These are phyloP conservation scores for Piloderma croceum DNA, from an alignment of 768 basidiomycete genomes.

Conservation along the genomic window DNA sequence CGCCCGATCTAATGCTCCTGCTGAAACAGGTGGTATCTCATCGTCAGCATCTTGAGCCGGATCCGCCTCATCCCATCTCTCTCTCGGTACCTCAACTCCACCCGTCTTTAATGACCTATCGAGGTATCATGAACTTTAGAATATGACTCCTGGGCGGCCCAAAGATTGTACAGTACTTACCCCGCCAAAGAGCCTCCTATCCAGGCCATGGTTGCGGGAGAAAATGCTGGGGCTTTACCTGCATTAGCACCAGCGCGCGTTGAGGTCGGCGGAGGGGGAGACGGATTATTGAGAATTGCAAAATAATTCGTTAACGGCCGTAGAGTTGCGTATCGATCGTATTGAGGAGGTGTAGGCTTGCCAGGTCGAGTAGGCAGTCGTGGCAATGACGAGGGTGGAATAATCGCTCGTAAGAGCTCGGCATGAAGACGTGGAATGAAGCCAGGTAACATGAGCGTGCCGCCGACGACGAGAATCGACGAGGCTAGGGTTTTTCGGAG, in stretches of 20 bases:
- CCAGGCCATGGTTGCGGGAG: slow-evolving; percentile 80
- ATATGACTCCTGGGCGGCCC: background rate
- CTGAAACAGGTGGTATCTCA: slow-evolving; percentile 4
- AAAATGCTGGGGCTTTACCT: slow-evolving; percentile 85
- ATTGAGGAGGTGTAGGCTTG: slow-evolving; percentile 40
- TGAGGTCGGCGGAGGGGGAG: slow-evolving; percentile 46
- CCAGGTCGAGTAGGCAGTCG: slow-evolving; percentile 34
- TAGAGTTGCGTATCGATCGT: slow-evolving; percentile 72
- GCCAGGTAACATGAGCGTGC: slow-evolving; percentile 87
- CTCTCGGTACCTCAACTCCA: slow-evolving; percentile 74
- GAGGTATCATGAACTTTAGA: slow-evolving; percentile 2
- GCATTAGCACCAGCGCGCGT: slow-evolving; percentile 54
- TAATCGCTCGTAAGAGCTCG: slow-evolving; percentile 64
- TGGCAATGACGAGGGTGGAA: slow-evolving; percentile 29
- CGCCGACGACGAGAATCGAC: slow-evolving; percentile 82
- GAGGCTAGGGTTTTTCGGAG: slow-evolving; percentile 79
- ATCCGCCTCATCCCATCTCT: slow-evolving; percentile 80
- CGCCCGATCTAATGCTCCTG: slow-evolving; percentile 15
- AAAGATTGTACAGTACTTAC: slow-evolving; percentile 35
- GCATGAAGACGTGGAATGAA: slow-evolving; percentile 86
- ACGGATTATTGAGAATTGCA: slow-evolving; percentile 81
- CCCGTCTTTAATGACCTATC: slow-evolving; percentile 79
- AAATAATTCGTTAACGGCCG: slow-evolving; percentile 68
- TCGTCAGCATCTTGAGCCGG: slow-evolving; percentile 36
- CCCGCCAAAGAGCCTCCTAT: slow-evolving; percentile 92